Conservation (phyloP, 805 yeast species). For the Grigorovia transvaalensis region DNA sequence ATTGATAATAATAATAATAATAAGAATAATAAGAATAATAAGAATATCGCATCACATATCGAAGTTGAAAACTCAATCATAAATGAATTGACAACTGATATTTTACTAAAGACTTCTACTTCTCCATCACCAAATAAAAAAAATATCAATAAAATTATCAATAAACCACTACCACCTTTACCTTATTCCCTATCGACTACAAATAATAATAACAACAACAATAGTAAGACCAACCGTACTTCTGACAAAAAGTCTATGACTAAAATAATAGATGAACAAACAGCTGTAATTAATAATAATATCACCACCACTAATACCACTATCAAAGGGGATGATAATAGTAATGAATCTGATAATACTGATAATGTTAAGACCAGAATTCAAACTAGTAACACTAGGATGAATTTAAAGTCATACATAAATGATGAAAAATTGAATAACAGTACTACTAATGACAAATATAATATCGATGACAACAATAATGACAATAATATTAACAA, state of each 20-base stretch:
- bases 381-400: neutral
- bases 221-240: neutral
- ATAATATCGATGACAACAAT: conserved; percentile 7
- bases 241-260: neutral
- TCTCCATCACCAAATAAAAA: conserved; percentile 3
- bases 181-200: conserved; percentile 14
- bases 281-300: neutral
- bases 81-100: neutral
- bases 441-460: neutral
- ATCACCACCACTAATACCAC: neutral
- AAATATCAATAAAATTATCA: conserved; percentile 23
- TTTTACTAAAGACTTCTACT: neutral
- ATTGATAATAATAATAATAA: neutral
- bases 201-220: too few relatives aligned
- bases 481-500: too few relatives aligned
- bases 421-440: neutral
- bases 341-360: neutral
- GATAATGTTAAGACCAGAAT: neutral
- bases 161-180: conserved; percentile 36
- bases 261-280: neutral
- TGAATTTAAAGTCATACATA: neutral
- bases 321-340: neutral
- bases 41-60: neutral
- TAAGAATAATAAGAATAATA: neutral
- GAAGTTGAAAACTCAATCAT: neutral